Evolutionary conservation across 208 protist genomes (phyloP), one percentile per base, ranked within the genome.

Genomic region (Leishmania braziliensis): DNA sequence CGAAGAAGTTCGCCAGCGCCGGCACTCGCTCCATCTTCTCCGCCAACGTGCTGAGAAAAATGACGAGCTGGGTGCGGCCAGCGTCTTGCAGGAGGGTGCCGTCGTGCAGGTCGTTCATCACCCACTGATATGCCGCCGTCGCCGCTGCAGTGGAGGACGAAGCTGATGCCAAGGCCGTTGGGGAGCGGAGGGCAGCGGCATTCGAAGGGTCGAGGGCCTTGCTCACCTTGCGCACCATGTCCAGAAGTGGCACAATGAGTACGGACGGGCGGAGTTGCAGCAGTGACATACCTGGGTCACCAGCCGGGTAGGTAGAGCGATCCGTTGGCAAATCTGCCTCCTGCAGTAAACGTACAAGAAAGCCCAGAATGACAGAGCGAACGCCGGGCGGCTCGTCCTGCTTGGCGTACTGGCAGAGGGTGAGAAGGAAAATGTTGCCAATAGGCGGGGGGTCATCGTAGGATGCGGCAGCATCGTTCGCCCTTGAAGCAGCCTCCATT

Each of bases 381-480:
- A 87, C 69, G 1, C 91, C 91, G 10, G 83, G 79, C 50, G 93
- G 91, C 66, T 91, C 76, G 84, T 97, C 86, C 39, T 91, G 89
- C 84, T 94, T 95, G 12, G 91, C 92, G 82, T 91, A 93, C 82
- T 92, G 88, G 80, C 93, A 97, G 53, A 97, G 82, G 2, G 84
- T 84, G 33, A 93, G 78, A 29, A 97, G 72, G 68, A 97, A 95
- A 14, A 89, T 77, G 60, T 84, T 69, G 63, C 91, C 91, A 73
- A 95, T 91, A 6, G 92, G 60, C 68, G 65, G 50, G 50, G 78
- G 82, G 36, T 74, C 83, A 18, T 82, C 80, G 46, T 50, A 68
- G 20, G 36, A 5, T 36, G 78, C 63, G 10, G 54, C 63, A 8
- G n/a, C 51, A 8, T n/a, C 65, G 20, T 75, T 58, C 33, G 39